Evolutionary conservation across 768 basidiomycete genomes (phyloP).

Genomic region (Pleurotus eryngii): DNA sequence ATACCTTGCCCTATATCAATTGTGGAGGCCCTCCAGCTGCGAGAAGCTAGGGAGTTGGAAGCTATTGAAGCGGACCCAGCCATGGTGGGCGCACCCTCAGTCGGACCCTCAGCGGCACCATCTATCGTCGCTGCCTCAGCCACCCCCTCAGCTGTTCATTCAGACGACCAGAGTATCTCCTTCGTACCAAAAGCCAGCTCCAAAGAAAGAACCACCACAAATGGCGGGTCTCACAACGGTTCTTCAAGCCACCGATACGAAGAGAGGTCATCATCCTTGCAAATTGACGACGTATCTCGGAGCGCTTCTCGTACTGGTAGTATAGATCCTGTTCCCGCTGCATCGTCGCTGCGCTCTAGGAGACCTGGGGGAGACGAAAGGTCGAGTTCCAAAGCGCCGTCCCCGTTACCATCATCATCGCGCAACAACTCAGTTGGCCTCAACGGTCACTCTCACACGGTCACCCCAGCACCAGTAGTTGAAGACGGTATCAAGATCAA

Average conservation of each 20-base stretch:
- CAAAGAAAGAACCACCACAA: slow-evolving; percentile 24
- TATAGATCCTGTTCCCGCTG: neutral
- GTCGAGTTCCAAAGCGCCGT: neutral
- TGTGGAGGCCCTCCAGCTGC: slow-evolving; percentile 54
- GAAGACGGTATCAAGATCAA: slow-evolving; percentile 14
- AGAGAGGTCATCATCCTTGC: slow-evolving; percentile 7
- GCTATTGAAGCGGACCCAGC: slow-evolving; percentile 60
- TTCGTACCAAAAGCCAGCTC: slow-evolving; percentile 21
- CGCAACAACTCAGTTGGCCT: slow-evolving; percentile 2
- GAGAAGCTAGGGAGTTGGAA: slow-evolving; percentile 49
- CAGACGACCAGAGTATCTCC: slow-evolving; percentile 12
- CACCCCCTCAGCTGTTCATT: slow-evolving; percentile 1
- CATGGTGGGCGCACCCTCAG: slow-evolving; percentile 30
- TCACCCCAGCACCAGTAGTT: slow-evolving; percentile 18
- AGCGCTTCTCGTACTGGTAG: slow-evolving; percentile 5
- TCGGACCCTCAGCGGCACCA: slow-evolving; percentile 20
- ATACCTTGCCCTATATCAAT: slow-evolving; percentile 63
- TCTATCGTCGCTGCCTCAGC: slow-evolving; percentile 17
- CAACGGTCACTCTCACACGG: slow-evolving; percentile 24
- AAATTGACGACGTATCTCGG: neutral
- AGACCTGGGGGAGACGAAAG: neutral
- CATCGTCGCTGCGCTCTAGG: neutral
- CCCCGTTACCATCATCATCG: neutral
- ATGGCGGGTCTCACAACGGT: slow-evolving; percentile 28
- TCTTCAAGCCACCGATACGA: slow-evolving; percentile 18